Percentiles rank a stretch among this genome's conserved stretches.
Conservation (phyloP, 345 rosid species). For the Lenwebbia sp. region DNA sequence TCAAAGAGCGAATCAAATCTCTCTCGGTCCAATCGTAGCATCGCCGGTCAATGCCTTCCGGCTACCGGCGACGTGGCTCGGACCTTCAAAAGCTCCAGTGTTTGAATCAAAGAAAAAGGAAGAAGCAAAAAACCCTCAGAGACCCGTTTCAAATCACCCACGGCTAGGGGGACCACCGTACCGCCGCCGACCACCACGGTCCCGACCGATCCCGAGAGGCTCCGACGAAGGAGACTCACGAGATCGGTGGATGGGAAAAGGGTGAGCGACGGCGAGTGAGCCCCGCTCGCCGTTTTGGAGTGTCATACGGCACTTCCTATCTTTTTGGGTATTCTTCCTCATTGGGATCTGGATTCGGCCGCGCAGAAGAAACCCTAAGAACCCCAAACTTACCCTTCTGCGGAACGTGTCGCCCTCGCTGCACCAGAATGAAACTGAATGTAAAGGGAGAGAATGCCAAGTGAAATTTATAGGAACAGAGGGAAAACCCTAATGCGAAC, state of each 20-base stretch:
- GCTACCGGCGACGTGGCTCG: constrained; percentile 60
- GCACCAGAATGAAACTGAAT: background rate
- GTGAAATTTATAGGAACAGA: background rate
- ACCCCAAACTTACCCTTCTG: background rate
- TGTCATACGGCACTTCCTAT: constrained; percentile 76
- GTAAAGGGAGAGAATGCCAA: background rate
- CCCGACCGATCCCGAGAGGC: background rate
- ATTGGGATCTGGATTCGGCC: constrained; percentile 3
- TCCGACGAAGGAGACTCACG: background rate
- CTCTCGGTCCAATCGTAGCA: constrained; percentile 47
- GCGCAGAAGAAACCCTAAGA: background rate
- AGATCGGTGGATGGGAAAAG: constrained; percentile 8
- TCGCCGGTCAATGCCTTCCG: constrained; percentile 34
- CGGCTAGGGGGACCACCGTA: constrained; percentile 2
- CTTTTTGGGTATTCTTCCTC: constrained; percentile 36
- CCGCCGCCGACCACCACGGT: background rate
- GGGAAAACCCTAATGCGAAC: constrained; percentile 1
- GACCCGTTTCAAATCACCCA: constrained; percentile 57
- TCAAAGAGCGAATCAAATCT: constrained; percentile 37
- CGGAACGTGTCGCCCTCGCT: background rate
- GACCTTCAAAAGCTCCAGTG: constrained; percentile 1
- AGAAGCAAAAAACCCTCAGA: constrained; percentile 22
- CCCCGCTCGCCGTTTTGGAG: constrained; percentile 15
- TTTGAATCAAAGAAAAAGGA: background rate
- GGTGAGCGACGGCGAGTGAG: background rate